Base-by-base conservation (phyloP, 176 grass and related monocot species). In the Pontederia paniculata region DNA sequence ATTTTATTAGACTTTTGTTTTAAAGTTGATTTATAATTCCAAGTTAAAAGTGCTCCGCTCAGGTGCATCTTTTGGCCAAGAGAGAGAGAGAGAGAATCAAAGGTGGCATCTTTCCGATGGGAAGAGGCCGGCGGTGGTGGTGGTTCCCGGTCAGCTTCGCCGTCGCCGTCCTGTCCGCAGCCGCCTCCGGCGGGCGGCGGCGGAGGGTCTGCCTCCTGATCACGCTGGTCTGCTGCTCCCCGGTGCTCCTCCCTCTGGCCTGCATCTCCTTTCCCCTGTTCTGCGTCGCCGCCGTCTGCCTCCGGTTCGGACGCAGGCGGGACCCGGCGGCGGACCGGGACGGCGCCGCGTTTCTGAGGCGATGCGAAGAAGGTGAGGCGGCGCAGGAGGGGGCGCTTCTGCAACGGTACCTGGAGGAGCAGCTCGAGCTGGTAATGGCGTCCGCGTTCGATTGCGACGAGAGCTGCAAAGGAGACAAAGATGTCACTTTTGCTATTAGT, bases 241-340 rank as follows among this genome's bases (percentile, higher is more conserved):
- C 57, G 15, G 57, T 59, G 57, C 57, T 59, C 57, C 15, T 59
- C 16, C 57, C 57, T n/a, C 31, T 64, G 17, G 21, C 45, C 13
- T 50, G 61, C 44, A 18, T 64, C 45, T 25, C 14, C 6, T 28
- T 50, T 2, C 61, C 45, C 45, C 43, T 64, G 12, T 2, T 50
- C 61, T 64, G 45, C 61, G 25, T 64, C 45, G 61, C 1, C 12
- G 44, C 19, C 17, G 18, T 64, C 45, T 64, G 45, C 19, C 61
- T 64, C 44, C 45, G 21, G 61, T 21, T 49, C 45, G 12, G 45
- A 19, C 18, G 61, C 12, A 20, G 46, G 45, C 12, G 61, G 14
- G 10, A 14, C 12, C 45, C 8, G n/a, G 9, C 52, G 17, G 18
- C 17, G 17, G 18, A 21, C 20, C 2, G 28, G 28, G 21, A 15